Conservation (phyloP, 192 early-diverging fungal species). For the Backusella parvicylindrica region DNA sequence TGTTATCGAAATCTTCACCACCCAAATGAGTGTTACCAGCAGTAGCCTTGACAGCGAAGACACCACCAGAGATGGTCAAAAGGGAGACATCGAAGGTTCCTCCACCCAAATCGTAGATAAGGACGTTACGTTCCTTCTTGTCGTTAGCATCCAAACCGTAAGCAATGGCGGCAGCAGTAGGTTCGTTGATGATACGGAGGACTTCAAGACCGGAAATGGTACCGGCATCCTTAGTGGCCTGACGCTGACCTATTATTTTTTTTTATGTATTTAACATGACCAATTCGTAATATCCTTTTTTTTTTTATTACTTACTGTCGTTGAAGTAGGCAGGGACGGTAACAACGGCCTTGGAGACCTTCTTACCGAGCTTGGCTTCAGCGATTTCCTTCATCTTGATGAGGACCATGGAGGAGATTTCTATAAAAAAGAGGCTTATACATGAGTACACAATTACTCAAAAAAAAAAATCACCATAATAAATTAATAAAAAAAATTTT, state of each 20-base stretch:
- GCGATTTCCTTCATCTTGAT: conserved; percentile 70
- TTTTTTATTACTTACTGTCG: conserved; percentile 52
- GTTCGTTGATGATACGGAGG: conserved; percentile 89
- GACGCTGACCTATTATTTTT: conserved; percentile 80
- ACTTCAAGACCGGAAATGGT: conserved; percentile 81
- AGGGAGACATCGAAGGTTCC: conserved; percentile 98
- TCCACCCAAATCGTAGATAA: conserved; percentile 97
- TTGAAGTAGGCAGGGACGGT: conserved; percentile 86
- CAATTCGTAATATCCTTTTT: neutral
- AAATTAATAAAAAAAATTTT: neutral
- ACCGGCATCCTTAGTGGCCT: conserved; percentile 91
- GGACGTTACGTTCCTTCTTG: conserved; percentile 83
- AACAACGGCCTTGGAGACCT: conserved; percentile 69
- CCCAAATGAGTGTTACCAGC: conserved; percentile 97
- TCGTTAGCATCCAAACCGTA: conserved; percentile 94
- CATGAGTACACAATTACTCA: neutral
- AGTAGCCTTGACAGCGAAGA: conserved; percentile 94
- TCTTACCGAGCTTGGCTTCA: conserved; percentile 59
- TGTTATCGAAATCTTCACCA: conserved; percentile 99
- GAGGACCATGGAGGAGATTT: conserved; percentile 76
- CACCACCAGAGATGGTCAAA: conserved; percentile 91
- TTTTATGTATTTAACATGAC: neutral
- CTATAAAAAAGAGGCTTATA: conserved; percentile 16
- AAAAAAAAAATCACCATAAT: neutral
- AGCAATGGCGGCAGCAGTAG: conserved; percentile 87